Evolutionary conservation across 2,329 filamentous ascomycete species (phyloP).

Genomic region (Penicillium sclerotigenum): DNA sequence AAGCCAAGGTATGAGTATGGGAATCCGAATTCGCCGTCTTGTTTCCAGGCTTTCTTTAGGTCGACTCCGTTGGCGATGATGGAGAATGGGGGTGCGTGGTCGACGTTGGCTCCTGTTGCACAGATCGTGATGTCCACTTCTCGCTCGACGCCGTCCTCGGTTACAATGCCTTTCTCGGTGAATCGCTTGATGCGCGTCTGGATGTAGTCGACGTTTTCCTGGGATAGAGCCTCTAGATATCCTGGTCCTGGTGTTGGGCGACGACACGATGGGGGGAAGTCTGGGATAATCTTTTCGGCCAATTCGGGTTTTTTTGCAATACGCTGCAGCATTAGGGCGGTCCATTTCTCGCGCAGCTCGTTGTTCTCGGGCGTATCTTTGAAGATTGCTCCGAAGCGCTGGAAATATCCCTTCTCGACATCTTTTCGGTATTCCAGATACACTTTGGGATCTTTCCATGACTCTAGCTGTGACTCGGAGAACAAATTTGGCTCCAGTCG

Average conservation of each 20-base stretch:
- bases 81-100: slow-evolving; percentile 59
- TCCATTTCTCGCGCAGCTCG: slow-evolving; percentile 48
- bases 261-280: slow-evolving; percentile 63
- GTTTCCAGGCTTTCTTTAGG: slow-evolving; percentile 56
- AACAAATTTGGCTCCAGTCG: slow-evolving; percentile 57
- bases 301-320: slow-evolving; percentile 56
- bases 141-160: slow-evolving; percentile 54
- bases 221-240: slow-evolving; percentile 62
- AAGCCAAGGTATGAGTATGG: slow-evolving; percentile 67
- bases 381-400: slow-evolving; percentile 55
- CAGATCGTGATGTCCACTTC: slow-evolving; percentile 65
- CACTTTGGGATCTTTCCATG: slow-evolving; percentile 58
- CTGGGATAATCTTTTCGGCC: slow-evolving; percentile 55
- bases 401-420: slow-evolving; percentile 61
- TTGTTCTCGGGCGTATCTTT: slow-evolving; percentile 52
- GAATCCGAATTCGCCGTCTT: slow-evolving; percentile 56
- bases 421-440: slow-evolving; percentile 61
- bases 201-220: slow-evolving; percentile 62
- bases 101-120: slow-evolving; percentile 63
- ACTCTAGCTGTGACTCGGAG: slow-evolving; percentile 51
- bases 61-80: slow-evolving; percentile 56
- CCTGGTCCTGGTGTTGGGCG: slow-evolving; percentile 64
- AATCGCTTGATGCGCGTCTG: slow-evolving; percentile 57
- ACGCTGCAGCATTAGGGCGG: slow-evolving; percentile 53
- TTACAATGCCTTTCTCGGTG: slow-evolving; percentile 59